Percentiles rank a stretch among this genome's conserved stretches.
Conservation (phyloP, 805 yeast genomes). For the Metschnikowia proteae region DNA sequence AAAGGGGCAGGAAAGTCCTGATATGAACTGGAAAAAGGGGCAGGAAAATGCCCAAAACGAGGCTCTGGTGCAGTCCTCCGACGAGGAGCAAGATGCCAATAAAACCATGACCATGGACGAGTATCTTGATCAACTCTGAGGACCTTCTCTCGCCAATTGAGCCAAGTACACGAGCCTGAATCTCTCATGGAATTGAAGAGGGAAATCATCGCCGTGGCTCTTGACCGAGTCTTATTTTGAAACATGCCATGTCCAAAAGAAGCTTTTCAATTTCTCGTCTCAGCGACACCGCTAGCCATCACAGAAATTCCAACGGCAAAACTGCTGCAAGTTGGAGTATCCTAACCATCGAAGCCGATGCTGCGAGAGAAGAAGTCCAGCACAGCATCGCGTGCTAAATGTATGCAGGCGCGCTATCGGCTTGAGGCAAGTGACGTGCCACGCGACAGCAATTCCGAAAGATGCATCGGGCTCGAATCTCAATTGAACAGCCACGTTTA, state of each 20-base stretch:
- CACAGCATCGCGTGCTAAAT: background rate
- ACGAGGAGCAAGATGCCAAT: slow-evolving; percentile 11
- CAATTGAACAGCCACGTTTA: too few species aligned
- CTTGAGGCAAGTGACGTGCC: background rate
- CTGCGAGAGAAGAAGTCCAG: slow-evolving; percentile 3
- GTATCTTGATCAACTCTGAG: slow-evolving; percentile 8
- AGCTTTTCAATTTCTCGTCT: too few species aligned
- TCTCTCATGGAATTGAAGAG: too few species aligned
- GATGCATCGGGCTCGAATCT: background rate
- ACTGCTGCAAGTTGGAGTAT: background rate
- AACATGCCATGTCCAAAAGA: too few species aligned
- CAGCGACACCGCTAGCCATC: too few species aligned
- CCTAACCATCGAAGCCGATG: background rate
- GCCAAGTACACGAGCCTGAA: too few species aligned
- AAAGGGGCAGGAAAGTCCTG: slow-evolving; percentile 25
- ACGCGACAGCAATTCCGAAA: background rate
- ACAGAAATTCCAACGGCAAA: background rate
- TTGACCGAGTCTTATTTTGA: too few species aligned
- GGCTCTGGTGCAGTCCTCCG: background rate
- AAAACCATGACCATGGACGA: slow-evolving; percentile 20
- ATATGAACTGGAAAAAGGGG: slow-evolving; percentile 1
- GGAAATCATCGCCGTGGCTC: too few species aligned
- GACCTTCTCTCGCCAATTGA: too few species aligned
- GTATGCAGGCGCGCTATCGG: background rate
- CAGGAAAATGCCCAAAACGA: background rate